Conservation (phyloP, 306 rosid genomes). For the Vigna reflexopilosa region DNA sequence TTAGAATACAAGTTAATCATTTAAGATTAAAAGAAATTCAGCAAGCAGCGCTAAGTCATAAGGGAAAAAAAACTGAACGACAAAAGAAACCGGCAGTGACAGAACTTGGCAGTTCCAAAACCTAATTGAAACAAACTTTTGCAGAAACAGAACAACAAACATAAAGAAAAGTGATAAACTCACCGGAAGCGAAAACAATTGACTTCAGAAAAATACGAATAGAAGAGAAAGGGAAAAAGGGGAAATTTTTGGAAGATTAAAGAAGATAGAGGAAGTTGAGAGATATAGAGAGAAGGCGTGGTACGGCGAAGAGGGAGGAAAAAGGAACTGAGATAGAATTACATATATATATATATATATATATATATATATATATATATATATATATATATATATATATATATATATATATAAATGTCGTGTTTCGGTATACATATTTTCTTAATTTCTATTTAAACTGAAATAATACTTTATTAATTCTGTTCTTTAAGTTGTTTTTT, state of each 20-base stretch:
- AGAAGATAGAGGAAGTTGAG: slow-evolving; percentile 11
- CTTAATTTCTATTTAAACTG: too few relatives aligned
- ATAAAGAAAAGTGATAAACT: background rate
- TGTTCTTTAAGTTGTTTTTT: too few relatives aligned
- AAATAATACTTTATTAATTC: too few relatives aligned
- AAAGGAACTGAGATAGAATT: too few relatives aligned
- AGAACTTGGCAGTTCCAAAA: slow-evolving; percentile 3
- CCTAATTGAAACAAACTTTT: slow-evolving; percentile 38
- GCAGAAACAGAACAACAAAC: background rate
- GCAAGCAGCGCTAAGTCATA: slow-evolving; percentile 27
- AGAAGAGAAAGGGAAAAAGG: background rate
- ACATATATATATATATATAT: too few relatives aligned
- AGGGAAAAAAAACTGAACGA: background rate
- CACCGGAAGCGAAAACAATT: background rate
- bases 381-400: too few relatives aligned
- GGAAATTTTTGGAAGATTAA: background rate
- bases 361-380: too few relatives aligned
- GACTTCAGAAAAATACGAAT: background rate
- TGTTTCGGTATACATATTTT: too few relatives aligned
- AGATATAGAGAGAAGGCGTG: background rate
- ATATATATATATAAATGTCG: too few relatives aligned
- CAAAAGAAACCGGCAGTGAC: background rate
- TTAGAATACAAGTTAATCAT: background rate
- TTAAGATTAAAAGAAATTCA: background rate
- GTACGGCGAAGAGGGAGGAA: background rate